Conservation (phyloP, 352 stramenopile genomes). For the Pythium insidiosum region DNA sequence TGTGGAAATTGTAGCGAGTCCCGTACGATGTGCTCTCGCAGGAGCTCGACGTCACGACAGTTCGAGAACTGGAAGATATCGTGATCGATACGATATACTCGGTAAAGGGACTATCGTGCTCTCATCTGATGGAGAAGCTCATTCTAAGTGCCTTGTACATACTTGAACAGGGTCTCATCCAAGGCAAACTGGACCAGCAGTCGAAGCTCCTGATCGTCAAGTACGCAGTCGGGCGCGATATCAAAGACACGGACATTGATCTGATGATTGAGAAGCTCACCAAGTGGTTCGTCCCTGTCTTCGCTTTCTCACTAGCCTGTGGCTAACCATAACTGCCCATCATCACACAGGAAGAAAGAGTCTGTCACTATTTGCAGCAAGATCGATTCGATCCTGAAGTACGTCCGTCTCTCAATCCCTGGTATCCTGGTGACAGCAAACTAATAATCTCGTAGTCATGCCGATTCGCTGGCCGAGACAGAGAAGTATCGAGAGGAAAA, state of each 20-base stretch:
- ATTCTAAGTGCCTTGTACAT: neutral
- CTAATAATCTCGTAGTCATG: slow-evolving; percentile 20
- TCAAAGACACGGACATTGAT: slow-evolving; percentile 76
- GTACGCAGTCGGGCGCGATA: slow-evolving; percentile 85
- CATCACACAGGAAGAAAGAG: slow-evolving; percentile 44
- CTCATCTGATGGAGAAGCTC: neutral
- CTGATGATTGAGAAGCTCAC: slow-evolving; percentile 85
- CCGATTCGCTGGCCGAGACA: slow-evolving; percentile 41
- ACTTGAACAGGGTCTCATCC: slow-evolving; percentile 58
- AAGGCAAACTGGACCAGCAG: slow-evolving; percentile 89
- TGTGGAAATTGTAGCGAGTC: slow-evolving; percentile 37
- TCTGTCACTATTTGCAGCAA: slow-evolving; percentile 45
- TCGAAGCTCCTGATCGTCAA: slow-evolving; percentile 74
- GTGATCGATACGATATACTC: slow-evolving; percentile 92
- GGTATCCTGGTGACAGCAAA: neutral
- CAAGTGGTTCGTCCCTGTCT: slow-evolving; percentile 56
- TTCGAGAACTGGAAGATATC: slow-evolving; percentile 89
- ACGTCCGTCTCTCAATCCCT: neutral
- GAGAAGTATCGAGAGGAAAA: slow-evolving; percentile 39
- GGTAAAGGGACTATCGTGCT: slow-evolving; percentile 18
- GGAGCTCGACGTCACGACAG: slow-evolving; percentile 63
- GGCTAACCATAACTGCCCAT: too few species aligned
- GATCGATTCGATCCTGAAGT: slow-evolving; percentile 69
- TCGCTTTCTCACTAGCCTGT: too few species aligned
- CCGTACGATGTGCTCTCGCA: slow-evolving; percentile 77